Base-by-base conservation (phyloP, 495 filamentous ascomycete genomes). In the Monascus purpureus region DNA sequence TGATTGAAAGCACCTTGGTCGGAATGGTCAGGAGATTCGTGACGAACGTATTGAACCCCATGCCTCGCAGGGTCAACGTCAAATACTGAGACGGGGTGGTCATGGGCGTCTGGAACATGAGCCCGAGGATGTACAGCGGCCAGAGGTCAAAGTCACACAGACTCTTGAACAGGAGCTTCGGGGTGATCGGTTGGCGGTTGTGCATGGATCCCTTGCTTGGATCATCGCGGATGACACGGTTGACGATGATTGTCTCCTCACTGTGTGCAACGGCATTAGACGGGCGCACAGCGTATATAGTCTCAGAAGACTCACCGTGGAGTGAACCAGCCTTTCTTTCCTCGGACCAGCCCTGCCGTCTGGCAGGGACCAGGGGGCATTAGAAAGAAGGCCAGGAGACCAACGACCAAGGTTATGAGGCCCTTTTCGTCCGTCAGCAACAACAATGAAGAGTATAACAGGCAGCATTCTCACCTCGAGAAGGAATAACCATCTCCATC, bases 261-360 rank as follows among this genome's bases (percentile, higher is more conserved):
- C 35, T 36, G n/a, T n/a, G n/a, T n/a, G n/a, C n/a, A n/a, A n/a
- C n/a, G n/a, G n/a, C n/a, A n/a, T n/a, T n/a, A n/a, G n/a, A n/a
- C n/a, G n/a, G 15, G 40, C n/a, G 27, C 26, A 38, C 25, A 15
- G 0, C 14, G 2, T 17, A 12, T 8, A 11, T 2, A n/a, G n/a
- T n/a, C n/a, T n/a, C n/a, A 20, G 8, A 13, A 28, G 12, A 29
- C 67, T 37, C 77, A 71, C 7, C 66, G 52, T 33, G 70, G 69
- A 1, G 55, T 72, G 42, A 85, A 83, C 77, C 77, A 84, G 1
- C 80, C 80, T 2, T 78, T 55, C 33, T 71, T 75, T 2, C 77
- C 75, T 13, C 77, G 61, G 29, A 72, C 67, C 59, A 67, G 70
- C 31, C 65, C 72, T 15, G 59, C 61, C 0, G 80, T 83, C 38